A percentile compares a stretch with the other conserved stretches of the same genome.
Conservation (phyloP, 2,329 filamentous ascomycete species). For the Scedosporium aurantiacum region DNA sequence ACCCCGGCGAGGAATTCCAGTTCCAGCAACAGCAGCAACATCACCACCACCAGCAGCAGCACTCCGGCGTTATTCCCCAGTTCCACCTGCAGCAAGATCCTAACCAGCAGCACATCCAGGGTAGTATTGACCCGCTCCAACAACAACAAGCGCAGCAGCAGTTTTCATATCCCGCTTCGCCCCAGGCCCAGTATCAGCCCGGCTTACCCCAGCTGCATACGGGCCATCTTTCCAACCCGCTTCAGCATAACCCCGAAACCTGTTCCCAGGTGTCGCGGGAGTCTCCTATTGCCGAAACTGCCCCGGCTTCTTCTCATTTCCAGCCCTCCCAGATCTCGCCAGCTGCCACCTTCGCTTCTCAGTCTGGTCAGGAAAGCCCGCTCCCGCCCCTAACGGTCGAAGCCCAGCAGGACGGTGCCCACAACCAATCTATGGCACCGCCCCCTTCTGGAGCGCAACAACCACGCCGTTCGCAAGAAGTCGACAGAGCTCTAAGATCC, state of each 20-base stretch:
- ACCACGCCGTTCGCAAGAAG: constrained; percentile 36
- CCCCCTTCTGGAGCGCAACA: constrained; percentile 30
- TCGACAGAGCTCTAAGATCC: constrained; percentile 30
- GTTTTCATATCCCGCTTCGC: constrained; percentile 5
- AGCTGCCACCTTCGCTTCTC: constrained; percentile 15
- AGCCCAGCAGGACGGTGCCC: constrained; percentile 12
- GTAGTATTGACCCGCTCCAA: neutral
- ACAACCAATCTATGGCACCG: constrained; percentile 36
- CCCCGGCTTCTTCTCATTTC: constrained; percentile 30
- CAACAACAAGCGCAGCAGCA: constrained; percentile 12
- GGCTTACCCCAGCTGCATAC: neutral
- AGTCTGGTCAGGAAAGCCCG: neutral
- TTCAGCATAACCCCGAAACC: constrained; percentile 43
- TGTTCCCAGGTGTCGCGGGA: constrained; percentile 53
- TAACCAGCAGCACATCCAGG: neutral
- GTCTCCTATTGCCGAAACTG: constrained; percentile 41
- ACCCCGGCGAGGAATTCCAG: constrained; percentile 9
- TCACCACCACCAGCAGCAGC: constrained; percentile 18
- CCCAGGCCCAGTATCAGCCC: constrained; percentile 16
- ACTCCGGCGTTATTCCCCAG: constrained; percentile 17
- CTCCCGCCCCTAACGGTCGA: constrained; percentile 15
- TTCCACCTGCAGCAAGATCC: constrained; percentile 7
- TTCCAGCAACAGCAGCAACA: constrained; percentile 15
- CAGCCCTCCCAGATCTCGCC: constrained; percentile 28
- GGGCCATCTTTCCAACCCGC: neutral